phyloP scores from a whole-genome alignment of 2,329 filamentous ascomycete species.

The Cylindrodendrum hubeiense region DNA sequence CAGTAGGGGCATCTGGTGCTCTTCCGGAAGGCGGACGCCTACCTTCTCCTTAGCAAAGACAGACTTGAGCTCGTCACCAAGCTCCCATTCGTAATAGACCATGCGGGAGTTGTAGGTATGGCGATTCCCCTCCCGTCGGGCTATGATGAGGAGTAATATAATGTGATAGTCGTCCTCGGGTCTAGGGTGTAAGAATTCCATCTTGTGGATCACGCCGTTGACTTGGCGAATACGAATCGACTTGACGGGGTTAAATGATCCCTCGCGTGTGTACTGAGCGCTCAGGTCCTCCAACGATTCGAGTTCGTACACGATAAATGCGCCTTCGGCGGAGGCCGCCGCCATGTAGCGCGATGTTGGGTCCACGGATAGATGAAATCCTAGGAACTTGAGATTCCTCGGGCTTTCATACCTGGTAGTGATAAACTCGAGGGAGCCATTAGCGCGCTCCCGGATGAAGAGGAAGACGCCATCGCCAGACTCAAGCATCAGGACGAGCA shows the following conservation, averaged over 20 bases:
- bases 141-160: slow-evolving; percentile 78
- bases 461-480: slow-evolving; percentile 82
- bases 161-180: slow-evolving; percentile 76
- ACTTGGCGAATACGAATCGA: slow-evolving; percentile 59
- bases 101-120: slow-evolving; percentile 58
- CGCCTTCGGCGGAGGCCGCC: slow-evolving; percentile 76
- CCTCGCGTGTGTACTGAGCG: slow-evolving; percentile 58
- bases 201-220: slow-evolving; percentile 82
- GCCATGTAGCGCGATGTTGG: slow-evolving; percentile 78
- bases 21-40: slow-evolving; percentile 63
- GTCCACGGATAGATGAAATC: slow-evolving; percentile 80
- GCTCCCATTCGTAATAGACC: slow-evolving; percentile 72
- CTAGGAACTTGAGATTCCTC: slow-evolving; percentile 69
- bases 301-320: slow-evolving; percentile 80
- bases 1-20: slow-evolving; percentile 73
- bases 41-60: slow-evolving; percentile 61
- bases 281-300: slow-evolving; percentile 66
- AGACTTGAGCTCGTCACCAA: slow-evolving; percentile 59
- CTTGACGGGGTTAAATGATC: slow-evolving; percentile 70
- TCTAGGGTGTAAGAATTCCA: slow-evolving; percentile 86
- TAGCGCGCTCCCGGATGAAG: slow-evolving; percentile 65
- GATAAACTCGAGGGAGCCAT: slow-evolving; percentile 69
- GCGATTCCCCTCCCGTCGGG: slow-evolving; percentile 53
- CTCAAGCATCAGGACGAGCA: slow-evolving; percentile 82
- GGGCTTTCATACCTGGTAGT: slow-evolving; percentile 70